These are phyloP conservation scores for Aspergillus fijiensis DNA, from an alignment of 2,329 filamentous ascomycete species.

Conservation along the genomic window DNA sequence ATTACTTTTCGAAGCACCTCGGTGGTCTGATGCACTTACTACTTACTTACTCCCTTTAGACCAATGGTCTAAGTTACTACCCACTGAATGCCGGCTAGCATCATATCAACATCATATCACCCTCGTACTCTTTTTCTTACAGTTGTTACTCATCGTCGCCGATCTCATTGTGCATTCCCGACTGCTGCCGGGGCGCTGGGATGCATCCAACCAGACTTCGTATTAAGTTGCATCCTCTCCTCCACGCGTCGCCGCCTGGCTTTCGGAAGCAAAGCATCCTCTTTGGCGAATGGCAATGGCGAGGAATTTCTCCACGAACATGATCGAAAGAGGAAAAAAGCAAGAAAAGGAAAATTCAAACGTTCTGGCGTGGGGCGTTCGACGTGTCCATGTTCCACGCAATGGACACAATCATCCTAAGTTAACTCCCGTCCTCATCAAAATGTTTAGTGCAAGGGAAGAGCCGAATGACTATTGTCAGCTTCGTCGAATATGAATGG, in stretches of 20 bases:
- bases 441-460: conserved; percentile 2
- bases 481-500: not conserved
- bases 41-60: not conserved
- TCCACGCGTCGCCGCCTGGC: not conserved
- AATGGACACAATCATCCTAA: not conserved
- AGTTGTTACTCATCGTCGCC: not conserved
- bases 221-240: not conserved
- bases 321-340: not conserved
- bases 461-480: conserved; percentile 1
- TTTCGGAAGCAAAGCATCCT: not conserved
- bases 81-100: not conserved
- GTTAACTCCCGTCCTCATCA: not conserved
- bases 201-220: not conserved
- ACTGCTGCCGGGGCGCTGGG: not conserved
- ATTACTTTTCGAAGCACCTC: not conserved
- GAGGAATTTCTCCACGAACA: not conserved
- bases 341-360: not conserved
- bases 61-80: not conserved
- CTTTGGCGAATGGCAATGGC: not conserved
- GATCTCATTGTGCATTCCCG: not conserved
- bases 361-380: not conserved
- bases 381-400: not conserved
- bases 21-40: conserved; percentile 4
- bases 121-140: not conserved
- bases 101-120: not conserved